Percentiles rank a stretch among this genome's conserved stretches.
Evolutionary conservation across 2,329 filamentous ascomycete genomes (phyloP).

Genomic region (Blumeria hordei): DNA sequence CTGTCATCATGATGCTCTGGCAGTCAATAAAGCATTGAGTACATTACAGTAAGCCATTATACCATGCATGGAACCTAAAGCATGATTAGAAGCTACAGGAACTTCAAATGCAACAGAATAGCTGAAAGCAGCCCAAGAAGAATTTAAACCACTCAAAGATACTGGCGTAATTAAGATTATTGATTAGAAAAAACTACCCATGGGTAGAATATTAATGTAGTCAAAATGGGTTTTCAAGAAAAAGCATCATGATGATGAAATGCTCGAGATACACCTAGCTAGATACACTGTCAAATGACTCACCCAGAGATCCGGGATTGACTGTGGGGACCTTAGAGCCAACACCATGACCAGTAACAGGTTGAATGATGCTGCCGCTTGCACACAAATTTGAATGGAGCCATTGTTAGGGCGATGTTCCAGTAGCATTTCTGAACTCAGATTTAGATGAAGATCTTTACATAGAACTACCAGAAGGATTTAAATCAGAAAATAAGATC

Average conservation of each 20-base stretch:
- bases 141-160: neutral
- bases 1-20: too few relatives aligned
- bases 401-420: neutral
- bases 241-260: neutral
- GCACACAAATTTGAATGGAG: neutral
- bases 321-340: neutral
- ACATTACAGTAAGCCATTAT: too few relatives aligned
- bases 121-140: neutral
- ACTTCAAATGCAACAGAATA: neutral
- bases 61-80: too few relatives aligned
- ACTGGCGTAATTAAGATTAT: neutral
- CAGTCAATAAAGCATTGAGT: too few relatives aligned
- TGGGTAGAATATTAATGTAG: neutral
- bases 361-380: neutral
- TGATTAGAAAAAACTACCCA: neutral
- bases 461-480: neutral
- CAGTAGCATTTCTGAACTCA: neutral
- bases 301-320: neutral
- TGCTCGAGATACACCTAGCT: neutral
- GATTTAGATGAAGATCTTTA: neutral
- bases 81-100: neutral
- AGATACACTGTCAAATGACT: neutral
- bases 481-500: neutral
- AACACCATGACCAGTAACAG: neutral
- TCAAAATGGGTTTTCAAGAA: neutral